phyloP scores from a whole-genome alignment of 306 rosid genomes.

The Vigna trinervia region DNA sequence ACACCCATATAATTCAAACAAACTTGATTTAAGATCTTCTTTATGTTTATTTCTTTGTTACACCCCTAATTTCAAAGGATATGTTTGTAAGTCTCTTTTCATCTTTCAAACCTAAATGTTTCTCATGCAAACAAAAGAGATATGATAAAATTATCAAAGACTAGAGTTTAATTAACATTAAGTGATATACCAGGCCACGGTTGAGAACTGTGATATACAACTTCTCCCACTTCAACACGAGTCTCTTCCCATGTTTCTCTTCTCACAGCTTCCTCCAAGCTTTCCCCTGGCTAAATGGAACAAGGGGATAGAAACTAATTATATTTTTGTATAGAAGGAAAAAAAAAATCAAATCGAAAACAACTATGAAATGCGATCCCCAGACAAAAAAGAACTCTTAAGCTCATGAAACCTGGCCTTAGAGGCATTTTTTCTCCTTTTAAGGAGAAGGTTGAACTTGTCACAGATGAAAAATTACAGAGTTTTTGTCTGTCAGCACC shows the following conservation, averaged over 20 bases:
- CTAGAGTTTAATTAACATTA: background rate
- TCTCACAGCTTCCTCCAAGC: conserved; percentile 95
- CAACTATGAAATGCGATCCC: conserved; percentile 5
- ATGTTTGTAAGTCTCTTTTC: too few relatives aligned
- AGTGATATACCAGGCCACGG: conserved; percentile 89
- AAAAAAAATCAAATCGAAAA: conserved; percentile 5
- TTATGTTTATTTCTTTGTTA: too few relatives aligned
- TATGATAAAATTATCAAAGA: conserved; percentile 20
- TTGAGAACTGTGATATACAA: conserved; percentile 90
- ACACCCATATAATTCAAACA: too few relatives aligned
- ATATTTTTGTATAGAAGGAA: conserved; percentile 1
- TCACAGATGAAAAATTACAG: conserved; percentile 15
- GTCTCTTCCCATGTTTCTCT: conserved; percentile 99
- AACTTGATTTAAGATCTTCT: too few relatives aligned
- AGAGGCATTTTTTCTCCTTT: conserved; percentile 30
- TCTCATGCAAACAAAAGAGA: background rate
- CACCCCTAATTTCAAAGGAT: too few relatives aligned
- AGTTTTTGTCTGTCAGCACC: conserved; percentile 21
- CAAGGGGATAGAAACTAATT: conserved; percentile 26
- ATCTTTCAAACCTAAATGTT: background rate
- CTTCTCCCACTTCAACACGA: conserved; percentile 94
- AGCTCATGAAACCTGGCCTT: conserved; percentile 36
- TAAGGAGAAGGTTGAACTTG: conserved; percentile 18
- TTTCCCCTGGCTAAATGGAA: conserved; percentile 85
- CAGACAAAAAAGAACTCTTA: conserved; percentile 26